Evolutionary conservation across 305 asterid species (phyloP), one percentile per base, ranked within the genome.

Genomic region (Fraxinus sp.): DNA sequence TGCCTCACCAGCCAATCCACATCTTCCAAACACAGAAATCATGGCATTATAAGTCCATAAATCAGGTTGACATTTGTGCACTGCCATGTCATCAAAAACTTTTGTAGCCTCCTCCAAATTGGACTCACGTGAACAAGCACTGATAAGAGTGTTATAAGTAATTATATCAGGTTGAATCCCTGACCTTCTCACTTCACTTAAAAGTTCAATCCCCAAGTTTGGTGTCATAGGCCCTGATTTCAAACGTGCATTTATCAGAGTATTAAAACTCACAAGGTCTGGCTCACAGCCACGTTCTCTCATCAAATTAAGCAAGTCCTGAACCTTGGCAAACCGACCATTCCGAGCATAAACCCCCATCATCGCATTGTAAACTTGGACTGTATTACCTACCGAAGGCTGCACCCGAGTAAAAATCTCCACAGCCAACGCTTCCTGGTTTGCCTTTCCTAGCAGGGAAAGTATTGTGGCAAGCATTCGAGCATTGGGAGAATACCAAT

Each of bases 21-120:
- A 94, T 88, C 98, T 88, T 74, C 93, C 98, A 80, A 87, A 96
- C 70, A 94, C 97, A 0, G 99, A 94, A 86, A 96, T 92, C 97
- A 94, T 96, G 78, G 99, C 96, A 86, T 96, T 96, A 46, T 94
- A 93, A 3, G 99, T 96, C 99, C 99, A 96, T 71, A 96, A 89
- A 89, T 96, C 99, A 18, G 98, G 97, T 71, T 91, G 97, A 75
- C 99, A 96, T 86, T 85, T 86, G 80, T 89, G 82, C 28, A 33
- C 85, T 84, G 94, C 90, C 99, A 96, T 92, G 81, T 96, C 98
- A 75, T 84, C 82, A 41, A 89, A 96, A 76, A 96, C 91, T 84
- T 90, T 92, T 57, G 88, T 88, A 80, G 98, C 99, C 87, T 92
- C 97, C 82, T 92, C 93, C 83, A 96, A 85, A 82, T 93, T 96